Evolutionary conservation across 345 rosid species (phyloP).

Genomic region (Euclidium syriacum): DNA sequence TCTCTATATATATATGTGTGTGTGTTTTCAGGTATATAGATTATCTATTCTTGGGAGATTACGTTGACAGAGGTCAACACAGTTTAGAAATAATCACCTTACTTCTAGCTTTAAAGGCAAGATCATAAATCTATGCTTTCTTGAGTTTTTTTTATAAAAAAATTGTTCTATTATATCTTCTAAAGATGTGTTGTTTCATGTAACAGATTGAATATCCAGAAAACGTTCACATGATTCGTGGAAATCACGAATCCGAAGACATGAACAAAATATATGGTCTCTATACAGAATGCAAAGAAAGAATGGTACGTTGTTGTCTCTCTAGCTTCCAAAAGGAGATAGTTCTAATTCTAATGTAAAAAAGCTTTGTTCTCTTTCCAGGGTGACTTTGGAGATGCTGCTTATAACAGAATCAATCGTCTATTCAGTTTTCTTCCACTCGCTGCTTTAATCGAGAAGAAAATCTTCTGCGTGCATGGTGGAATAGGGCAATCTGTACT

Average conservation of each 20-base stretch:
- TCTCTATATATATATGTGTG: background rate
- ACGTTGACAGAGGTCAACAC: conserved; percentile 89
- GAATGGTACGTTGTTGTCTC: conserved; percentile 51
- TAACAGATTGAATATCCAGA: conserved; percentile 81
- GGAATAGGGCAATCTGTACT: conserved; percentile 74
- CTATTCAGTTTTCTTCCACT: conserved; percentile 83
- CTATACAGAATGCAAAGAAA: conserved; percentile 70
- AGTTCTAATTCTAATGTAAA: too few species aligned
- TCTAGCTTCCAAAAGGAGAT: too few species aligned
- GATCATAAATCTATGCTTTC: conserved; percentile 14
- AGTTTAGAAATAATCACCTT: conserved; percentile 84
- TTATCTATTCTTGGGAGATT: conserved; percentile 91
- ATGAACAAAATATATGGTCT: conserved; percentile 75
- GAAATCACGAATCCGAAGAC: conserved; percentile 83
- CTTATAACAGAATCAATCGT: too few species aligned
- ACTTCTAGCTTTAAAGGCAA: conserved; percentile 91
- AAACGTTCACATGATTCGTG: conserved; percentile 80
- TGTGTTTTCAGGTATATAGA: conserved; percentile 61
- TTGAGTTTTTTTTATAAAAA: background rate
- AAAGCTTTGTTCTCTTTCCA: too few species aligned
- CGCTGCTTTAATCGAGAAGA: conserved; percentile 82
- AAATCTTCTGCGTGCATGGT: conserved; percentile 84
- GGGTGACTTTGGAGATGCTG: too few species aligned
- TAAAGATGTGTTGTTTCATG: conserved; percentile 1
- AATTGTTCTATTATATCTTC: conserved; percentile 1